phyloP scores from a whole-genome alignment of 257 asterid species.

The Petunia secreta region DNA sequence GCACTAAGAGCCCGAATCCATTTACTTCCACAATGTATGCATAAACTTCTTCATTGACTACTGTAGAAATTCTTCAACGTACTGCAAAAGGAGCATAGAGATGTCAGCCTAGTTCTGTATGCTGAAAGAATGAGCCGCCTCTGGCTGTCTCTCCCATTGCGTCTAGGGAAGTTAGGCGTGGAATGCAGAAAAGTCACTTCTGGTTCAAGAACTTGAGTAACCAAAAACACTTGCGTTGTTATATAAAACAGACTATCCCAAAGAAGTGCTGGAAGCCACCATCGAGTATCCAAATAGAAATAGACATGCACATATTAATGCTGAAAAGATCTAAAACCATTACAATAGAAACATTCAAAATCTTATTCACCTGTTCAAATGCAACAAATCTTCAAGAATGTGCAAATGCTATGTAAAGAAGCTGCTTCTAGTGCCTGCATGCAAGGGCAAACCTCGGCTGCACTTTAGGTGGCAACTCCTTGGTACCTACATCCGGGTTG shows the following conservation, averaged over 20 bases:
- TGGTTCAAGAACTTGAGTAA: not conserved
- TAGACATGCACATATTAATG: not conserved
- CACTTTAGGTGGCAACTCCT: not conserved
- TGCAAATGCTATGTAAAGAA: not conserved
- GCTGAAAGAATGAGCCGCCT: not conserved
- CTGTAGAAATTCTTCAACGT: conserved; percentile 11
- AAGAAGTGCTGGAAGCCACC: not conserved
- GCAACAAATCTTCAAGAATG: not conserved
- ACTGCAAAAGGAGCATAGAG: not conserved
- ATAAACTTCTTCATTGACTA: not conserved
- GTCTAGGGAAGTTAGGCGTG: not conserved
- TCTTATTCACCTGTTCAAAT: conserved; percentile 4
- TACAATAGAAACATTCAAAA: not conserved
- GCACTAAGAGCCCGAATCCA: not conserved
- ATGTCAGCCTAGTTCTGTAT: not conserved
- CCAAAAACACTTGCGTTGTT: not conserved
- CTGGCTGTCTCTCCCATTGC: not conserved
- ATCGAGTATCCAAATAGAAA: not conserved
- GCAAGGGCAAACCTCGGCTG: not conserved
- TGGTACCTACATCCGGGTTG: not conserved
- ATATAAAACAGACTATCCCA: not conserved
- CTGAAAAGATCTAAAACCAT: not conserved
- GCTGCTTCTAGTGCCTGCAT: not conserved
- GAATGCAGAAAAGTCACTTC: not conserved
- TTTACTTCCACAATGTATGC: not conserved